Evolutionary conservation across 1,284 basidiomycete genomes (phyloP).

Genomic region (Phylloboletellus chloephorus): DNA sequence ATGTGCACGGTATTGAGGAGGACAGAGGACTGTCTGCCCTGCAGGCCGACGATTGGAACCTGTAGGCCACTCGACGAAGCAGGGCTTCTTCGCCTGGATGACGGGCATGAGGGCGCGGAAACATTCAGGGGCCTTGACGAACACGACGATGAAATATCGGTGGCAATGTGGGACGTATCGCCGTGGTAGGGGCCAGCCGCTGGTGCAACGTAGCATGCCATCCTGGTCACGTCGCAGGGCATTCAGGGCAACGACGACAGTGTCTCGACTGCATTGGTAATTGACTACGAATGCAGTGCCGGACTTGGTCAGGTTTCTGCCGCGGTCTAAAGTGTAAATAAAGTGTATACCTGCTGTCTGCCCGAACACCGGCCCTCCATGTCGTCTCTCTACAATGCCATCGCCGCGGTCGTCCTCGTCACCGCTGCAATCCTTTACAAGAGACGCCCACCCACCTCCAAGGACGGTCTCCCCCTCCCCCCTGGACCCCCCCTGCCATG

Average conservation of each 20-base stretch:
- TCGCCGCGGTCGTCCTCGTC: neutral
- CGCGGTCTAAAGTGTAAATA: no score
- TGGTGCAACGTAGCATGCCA: no score
- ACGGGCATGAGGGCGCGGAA: constrained; percentile 11
- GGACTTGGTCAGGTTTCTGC: no score
- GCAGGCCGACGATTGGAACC: constrained; percentile 11
- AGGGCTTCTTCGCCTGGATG: constrained; percentile 16
- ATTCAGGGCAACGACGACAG: no score
- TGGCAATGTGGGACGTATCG: constrained; percentile 16
- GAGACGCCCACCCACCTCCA: constrained; percentile 1
- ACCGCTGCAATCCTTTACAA: neutral
- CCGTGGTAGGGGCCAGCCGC: no score
- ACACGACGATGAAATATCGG: constrained; percentile 14
- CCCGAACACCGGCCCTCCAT: no score
- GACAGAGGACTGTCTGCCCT: constrained; percentile 14
- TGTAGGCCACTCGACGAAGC: constrained; percentile 15
- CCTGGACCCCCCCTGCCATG: constrained; percentile 23
- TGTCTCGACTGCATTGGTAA: no score
- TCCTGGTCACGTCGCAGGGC: no score
- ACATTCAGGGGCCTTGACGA: constrained; percentile 14
- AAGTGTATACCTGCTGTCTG: no score
- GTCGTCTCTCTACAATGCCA: no score
- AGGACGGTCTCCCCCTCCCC: constrained; percentile 18
- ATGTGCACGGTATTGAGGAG: no score
- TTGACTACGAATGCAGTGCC: no score